Percentiles rank a stretch among this genome's conserved stretches.
These are phyloP conservation scores for Euphorbia tirucalli DNA, from an alignment of 345 rosid species.

Conservation along the genomic window DNA sequence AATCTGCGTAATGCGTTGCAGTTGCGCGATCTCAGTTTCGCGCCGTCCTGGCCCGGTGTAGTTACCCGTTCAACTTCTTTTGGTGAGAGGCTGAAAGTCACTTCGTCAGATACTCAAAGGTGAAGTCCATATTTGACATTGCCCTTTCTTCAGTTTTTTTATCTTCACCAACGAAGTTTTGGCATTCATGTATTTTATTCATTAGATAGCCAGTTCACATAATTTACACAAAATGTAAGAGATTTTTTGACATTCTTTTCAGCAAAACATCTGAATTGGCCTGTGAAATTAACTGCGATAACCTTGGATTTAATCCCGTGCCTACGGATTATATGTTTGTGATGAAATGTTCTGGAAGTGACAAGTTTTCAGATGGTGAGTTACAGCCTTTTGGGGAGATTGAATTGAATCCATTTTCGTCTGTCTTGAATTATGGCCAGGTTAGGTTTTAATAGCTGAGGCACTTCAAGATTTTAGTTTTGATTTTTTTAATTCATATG, in stretches of 20 bases:
- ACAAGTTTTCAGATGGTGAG: conserved; percentile 25
- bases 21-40: conserved; percentile 10
- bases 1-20: too few relatives aligned
- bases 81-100: not conserved
- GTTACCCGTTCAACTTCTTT: not conserved
- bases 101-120: conserved; percentile 18
- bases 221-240: too few relatives aligned
- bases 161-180: too few relatives aligned
- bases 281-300: conserved; percentile 19
- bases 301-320: conserved; percentile 29
- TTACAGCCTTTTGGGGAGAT: conserved; percentile 29
- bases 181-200: not conserved
- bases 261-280: conserved; percentile 24
- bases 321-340: conserved; percentile 34
- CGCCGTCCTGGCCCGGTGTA: not conserved
- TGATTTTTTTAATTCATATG: not conserved
- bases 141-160: too few relatives aligned
- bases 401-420: conserved; percentile 29
- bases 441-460: too few relatives aligned
- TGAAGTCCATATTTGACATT: not conserved
- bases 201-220: too few relatives aligned
- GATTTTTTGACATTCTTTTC: not conserved
- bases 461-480: not conserved
- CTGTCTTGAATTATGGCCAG: conserved; percentile 39
- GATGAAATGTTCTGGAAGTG: conserved; percentile 30